A percentile compares a stretch with the other conserved stretches of the same genome.
Conservation (phyloP, 2,329 filamentous ascomycete species). For the Colletotrichum eleusines region DNA sequence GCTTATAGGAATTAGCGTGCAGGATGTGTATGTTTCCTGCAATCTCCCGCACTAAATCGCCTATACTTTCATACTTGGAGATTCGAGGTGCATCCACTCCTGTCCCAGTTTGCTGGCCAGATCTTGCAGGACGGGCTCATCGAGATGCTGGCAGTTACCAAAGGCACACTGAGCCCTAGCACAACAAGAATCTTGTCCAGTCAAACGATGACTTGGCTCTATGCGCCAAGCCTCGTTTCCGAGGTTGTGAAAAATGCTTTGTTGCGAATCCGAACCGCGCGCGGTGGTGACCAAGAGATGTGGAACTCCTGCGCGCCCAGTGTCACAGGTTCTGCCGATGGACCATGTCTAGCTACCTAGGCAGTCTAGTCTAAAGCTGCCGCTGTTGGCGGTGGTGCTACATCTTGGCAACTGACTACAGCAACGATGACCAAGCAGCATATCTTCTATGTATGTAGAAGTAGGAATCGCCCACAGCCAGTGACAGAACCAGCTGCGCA, state of each 20-base stretch:
- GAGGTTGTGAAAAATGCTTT: background rate
- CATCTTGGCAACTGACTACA: constrained; percentile 25
- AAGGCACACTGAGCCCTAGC: background rate
- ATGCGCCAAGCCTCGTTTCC: background rate
- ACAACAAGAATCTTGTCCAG: background rate
- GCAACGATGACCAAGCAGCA: background rate
- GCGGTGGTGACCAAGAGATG: background rate
- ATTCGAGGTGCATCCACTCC: background rate
- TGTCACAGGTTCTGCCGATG: constrained; percentile 14
- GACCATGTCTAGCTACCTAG: constrained; percentile 12
- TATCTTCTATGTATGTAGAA: too few species aligned
- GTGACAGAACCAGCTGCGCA: background rate
- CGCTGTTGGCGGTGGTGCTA: constrained; percentile 18
- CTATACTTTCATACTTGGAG: constrained; percentile 16
- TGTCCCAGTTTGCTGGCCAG: constrained; percentile 3
- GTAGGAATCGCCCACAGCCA: background rate
- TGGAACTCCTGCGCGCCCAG: background rate
- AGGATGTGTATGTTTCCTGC: too few species aligned
- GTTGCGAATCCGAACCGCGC: background rate
- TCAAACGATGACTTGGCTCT: background rate
- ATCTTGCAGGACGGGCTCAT: background rate
- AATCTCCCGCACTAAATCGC: constrained; percentile 6
- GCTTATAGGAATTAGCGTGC: background rate
- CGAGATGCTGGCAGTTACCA: background rate
- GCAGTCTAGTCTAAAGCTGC: constrained; percentile 12